Conservation (phyloP, 2,329 filamentous ascomycete species). For the Neonectria magnoliae region DNA sequence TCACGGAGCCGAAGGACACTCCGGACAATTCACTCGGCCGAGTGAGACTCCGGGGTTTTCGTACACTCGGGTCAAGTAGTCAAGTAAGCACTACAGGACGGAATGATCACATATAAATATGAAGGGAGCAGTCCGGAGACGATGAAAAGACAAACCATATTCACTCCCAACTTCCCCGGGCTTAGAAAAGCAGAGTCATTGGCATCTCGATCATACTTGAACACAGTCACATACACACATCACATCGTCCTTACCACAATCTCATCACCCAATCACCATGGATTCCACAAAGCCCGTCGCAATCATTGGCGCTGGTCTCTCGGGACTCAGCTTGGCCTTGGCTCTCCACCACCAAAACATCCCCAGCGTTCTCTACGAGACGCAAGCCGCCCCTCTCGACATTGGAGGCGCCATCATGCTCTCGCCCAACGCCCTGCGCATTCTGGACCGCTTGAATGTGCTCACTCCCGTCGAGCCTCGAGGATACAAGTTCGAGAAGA, state of each 20-base stretch:
- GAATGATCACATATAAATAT: background rate
- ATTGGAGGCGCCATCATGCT: slow-evolving; percentile 67
- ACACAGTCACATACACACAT: background rate
- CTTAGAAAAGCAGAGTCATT: background rate
- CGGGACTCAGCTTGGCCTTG: slow-evolving; percentile 65
- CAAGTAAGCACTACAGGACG: background rate
- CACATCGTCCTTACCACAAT: background rate
- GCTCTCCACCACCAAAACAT: slow-evolving; percentile 63
- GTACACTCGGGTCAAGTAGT: background rate
- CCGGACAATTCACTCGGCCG: background rate
- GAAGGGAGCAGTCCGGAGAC: background rate
- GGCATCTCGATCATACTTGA: background rate
- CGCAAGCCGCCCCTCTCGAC: slow-evolving; percentile 54
- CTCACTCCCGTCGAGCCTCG: slow-evolving; percentile 56
- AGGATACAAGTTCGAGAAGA: slow-evolving; percentile 61
- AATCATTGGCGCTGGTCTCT: slow-evolving; percentile 51
- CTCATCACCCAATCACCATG: slow-evolving; percentile 16
- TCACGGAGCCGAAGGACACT: background rate
- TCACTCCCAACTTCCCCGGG: background rate
- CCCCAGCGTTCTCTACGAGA: slow-evolving; percentile 61
- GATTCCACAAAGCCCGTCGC: slow-evolving; percentile 33
- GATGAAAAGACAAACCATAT: background rate
- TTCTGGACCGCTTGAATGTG: slow-evolving; percentile 61
- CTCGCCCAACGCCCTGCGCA: slow-evolving; percentile 65
- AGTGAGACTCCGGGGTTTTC: background rate